These are phyloP conservation scores for Spathaspora sp. DNA, from an alignment of 1,139 yeast genomes.

Conservation along the genomic window DNA sequence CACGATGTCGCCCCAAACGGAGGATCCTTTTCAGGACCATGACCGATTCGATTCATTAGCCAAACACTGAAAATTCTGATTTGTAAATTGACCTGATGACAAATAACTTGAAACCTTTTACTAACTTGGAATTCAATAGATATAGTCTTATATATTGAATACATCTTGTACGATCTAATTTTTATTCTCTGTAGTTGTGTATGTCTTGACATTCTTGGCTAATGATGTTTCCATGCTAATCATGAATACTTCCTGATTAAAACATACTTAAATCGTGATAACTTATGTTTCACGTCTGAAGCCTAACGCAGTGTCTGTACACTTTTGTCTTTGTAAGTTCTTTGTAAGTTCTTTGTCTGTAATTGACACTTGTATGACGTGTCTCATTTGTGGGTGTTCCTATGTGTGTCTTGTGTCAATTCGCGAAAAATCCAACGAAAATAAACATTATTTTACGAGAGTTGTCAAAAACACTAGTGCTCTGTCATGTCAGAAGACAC, in stretches of 20 bases:
- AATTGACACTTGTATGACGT: background rate
- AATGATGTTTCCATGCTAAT: slow-evolving; percentile 55
- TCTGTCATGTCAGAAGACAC: background rate
- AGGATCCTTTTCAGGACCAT: slow-evolving; percentile 57
- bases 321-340: background rate
- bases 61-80: slow-evolving; percentile 59
- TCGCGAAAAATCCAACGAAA: background rate
- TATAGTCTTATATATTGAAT: background rate
- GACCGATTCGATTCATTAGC: slow-evolving; percentile 53
- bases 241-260: slow-evolving; percentile 47
- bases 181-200: background rate
- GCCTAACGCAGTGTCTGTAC: slow-evolving; percentile 12
- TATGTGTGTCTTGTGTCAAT: background rate
- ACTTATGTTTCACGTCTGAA: slow-evolving; percentile 18
- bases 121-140: slow-evolving; percentile 34
- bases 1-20: slow-evolving; percentile 60
- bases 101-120: slow-evolving; percentile 14
- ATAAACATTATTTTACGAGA: too few species aligned
- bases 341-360: too few species aligned
- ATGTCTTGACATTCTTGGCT: slow-evolving; percentile 22
- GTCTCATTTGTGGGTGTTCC: background rate
- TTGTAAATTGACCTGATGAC: slow-evolving; percentile 1
- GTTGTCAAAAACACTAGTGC: slow-evolving; percentile 9
- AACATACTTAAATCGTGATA: slow-evolving; percentile 32
- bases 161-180: background rate